A percentile compares a stretch with the other conserved stretches of the same genome.
These are phyloP conservation scores for Chlamydomonas schloesseri DNA, from an alignment of 139 green algal species.

Conservation along the genomic window DNA sequence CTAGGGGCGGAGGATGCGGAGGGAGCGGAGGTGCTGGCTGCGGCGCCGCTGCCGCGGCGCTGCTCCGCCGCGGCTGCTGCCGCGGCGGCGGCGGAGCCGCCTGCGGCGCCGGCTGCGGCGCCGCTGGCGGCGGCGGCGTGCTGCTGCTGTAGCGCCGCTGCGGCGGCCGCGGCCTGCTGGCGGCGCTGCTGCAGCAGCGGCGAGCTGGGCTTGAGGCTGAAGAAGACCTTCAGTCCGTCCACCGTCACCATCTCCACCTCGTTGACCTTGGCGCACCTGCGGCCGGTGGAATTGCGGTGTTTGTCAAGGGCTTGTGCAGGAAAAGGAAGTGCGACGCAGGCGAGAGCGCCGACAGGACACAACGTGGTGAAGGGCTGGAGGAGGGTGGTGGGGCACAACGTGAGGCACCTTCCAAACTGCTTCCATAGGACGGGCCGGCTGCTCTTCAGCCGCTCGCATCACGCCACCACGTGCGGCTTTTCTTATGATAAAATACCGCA, in stretches of 20 bases:
- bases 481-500: no score
- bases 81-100: not conserved
- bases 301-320: no score
- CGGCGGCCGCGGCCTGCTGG: conserved; percentile 6
- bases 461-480: no score
- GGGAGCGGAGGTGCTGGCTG: not conserved
- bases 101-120: not conserved
- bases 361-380: no score
- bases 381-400: no score
- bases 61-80: not conserved
- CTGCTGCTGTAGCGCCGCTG: conserved; percentile 13
- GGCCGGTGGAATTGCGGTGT: not conserved
- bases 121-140: not conserved
- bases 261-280: conserved; percentile 64
- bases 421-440: no score
- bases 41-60: not conserved
- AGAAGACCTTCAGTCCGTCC: conserved; percentile 70
- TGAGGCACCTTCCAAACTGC: no score
- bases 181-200: conserved; percentile 23
- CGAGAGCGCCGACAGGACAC: no score
- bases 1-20: not conserved
- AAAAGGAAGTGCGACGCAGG: no score
- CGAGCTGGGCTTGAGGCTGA: conserved; percentile 10
- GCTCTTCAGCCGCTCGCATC: no score
- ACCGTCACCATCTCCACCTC: conserved; percentile 80